Conservation (phyloP, 1,284 basidiomycete genomes). For the Mrakiaceae sp. region DNA sequence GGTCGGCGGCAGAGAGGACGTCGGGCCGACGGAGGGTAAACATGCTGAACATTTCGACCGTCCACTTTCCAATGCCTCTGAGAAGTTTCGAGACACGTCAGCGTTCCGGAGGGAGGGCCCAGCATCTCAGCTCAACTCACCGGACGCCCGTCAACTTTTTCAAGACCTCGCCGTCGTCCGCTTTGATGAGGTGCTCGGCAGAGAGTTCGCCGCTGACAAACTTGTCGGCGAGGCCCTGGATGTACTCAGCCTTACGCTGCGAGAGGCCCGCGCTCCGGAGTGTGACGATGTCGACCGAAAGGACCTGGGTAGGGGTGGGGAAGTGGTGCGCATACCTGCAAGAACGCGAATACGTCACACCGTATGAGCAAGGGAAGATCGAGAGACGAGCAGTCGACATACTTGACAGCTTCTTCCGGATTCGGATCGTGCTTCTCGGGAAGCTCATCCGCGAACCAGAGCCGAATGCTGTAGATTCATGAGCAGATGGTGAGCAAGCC, state of each 20-base stretch:
- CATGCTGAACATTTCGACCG: slow-evolving; percentile 80
- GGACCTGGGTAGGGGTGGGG: slow-evolving; percentile 3
- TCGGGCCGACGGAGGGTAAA: slow-evolving; percentile 72
- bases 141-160: slow-evolving; percentile 63
- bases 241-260: slow-evolving; percentile 5
- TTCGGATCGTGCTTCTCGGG: not conserved
- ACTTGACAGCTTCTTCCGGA: slow-evolving; percentile 19
- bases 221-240: not conserved
- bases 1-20: slow-evolving; percentile 46
- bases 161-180: slow-evolving; percentile 60
- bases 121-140: not conserved
- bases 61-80: slow-evolving; percentile 54
- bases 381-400: not conserved
- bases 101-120: not conserved
- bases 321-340: not conserved
- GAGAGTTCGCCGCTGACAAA: slow-evolving; percentile 24
- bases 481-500: slow-evolving; percentile 18
- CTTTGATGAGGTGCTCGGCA: slow-evolving; percentile 61
- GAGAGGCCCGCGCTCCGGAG: not conserved
- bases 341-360: too few relatives aligned
- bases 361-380: not conserved
- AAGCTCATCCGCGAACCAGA: not conserved
- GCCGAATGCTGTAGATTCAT: not conserved
- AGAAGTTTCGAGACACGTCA: not conserved
- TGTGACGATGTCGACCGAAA: not conserved